Evolutionary conservation across 495 filamentous ascomycete genomes (phyloP).

Genomic region (Lophiotrema nucula): DNA sequence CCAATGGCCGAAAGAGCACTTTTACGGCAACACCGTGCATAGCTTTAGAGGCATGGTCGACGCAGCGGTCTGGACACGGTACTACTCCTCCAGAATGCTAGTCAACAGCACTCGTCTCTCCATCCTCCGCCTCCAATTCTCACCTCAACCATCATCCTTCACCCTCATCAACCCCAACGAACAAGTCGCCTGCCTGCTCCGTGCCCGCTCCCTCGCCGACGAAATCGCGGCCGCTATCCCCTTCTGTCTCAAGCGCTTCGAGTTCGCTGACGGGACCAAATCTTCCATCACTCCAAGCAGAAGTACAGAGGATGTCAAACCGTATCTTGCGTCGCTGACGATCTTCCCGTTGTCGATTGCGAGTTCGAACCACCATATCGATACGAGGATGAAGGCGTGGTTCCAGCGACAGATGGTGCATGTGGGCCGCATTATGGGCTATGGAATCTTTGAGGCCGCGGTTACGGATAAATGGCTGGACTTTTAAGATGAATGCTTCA

Average conservation of each 20-base stretch:
- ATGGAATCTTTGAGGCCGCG: background rate
- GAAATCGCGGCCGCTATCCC: background rate
- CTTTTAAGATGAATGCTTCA: too few relatives aligned
- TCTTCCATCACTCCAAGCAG: background rate
- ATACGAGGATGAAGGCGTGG: background rate
- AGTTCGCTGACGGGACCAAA: background rate
- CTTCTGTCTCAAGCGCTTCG: background rate
- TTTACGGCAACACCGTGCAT: background rate
- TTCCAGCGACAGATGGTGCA: background rate
- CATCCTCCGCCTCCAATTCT: background rate
- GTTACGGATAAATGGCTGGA: background rate
- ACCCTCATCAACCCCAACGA: background rate
- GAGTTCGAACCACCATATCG: background rate
- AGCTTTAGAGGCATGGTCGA: background rate
- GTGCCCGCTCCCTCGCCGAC: background rate
- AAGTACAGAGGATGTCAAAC: background rate
- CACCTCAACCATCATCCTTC: too few relatives aligned
- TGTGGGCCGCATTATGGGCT: background rate
- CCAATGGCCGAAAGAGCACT: background rate
- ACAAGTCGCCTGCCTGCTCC: background rate
- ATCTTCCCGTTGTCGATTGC: background rate
- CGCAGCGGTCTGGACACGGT: conserved; percentile 29
- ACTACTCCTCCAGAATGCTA: conserved; percentile 30
- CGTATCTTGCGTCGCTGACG: background rate
- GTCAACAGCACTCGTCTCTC: conserved; percentile 31